Evolutionary conservation across 495 filamentous ascomycete species (phyloP), one percentile per base, ranked within the genome.

Genomic region (Hyphodiscus hymeniophilus): DNA sequence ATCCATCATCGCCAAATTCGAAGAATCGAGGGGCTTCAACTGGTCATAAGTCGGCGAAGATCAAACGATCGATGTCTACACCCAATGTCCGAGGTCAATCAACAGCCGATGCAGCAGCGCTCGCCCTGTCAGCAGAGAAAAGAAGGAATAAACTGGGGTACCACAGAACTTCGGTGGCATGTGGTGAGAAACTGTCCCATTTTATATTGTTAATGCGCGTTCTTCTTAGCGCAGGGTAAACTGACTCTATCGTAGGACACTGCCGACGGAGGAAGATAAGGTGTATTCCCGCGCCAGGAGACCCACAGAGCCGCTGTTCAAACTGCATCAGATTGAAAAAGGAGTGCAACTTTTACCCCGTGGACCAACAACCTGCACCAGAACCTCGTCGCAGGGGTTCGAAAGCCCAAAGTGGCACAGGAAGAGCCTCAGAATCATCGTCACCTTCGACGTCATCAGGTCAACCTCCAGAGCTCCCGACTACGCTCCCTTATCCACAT

Each of bases 321-420:
- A 95, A 95, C 66, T 98, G 92, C 67, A 96, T 97, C 55, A 84
- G 88, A 41, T 73, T 98, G 63, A 91, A 94, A 61, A 97, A 94
- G 64, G 89, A 95, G 48, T 98, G 92, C 65, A 84, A 85, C 60
- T 98, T 96, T 69, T 87, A 81, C 60, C 87, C 91, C 10, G 90
- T 96, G 22, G 89, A 95, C 47, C 87, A 91, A 64, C 82, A 85
- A 57, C 82, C 82, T 17, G 79, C 77, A 8, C 62, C 64, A 20
- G 58, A 60, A 44, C 45, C 54, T 15, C 48, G 48, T 24, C 48
- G 60, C 13, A 50, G 51, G 41, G 48, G 38, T 22, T 60, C 58
- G 4, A 57, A 55, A 32, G 35, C 48, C 38, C 58, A 54, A 30
- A 57, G 48, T 41, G 58, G 54, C 10, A 42, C 47, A 35, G 54